Percentiles rank a stretch among this genome's conserved stretches.
Evolutionary conservation across 1,284 basidiomycete genomes (phyloP).

Genomic region (Ceratobasidium sp.): DNA sequence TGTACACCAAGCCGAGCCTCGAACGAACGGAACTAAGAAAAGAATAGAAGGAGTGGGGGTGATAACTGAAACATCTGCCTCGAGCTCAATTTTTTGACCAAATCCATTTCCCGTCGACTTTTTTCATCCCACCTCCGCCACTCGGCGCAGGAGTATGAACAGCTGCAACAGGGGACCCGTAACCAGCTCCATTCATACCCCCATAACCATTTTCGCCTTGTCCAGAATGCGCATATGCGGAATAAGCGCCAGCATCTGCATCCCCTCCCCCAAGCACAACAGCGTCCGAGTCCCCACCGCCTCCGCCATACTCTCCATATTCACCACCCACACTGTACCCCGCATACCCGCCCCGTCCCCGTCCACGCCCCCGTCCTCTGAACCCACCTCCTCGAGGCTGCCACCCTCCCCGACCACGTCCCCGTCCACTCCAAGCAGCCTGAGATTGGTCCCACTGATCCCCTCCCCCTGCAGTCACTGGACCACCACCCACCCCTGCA

Average conservation of each 20-base stretch:
- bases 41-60: not conserved
- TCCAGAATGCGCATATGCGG: slow-evolving; percentile 10
- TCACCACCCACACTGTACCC: slow-evolving; percentile 14
- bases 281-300: slow-evolving; percentile 61
- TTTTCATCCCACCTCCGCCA: slow-evolving; percentile 70
- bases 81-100: slow-evolving; percentile 51
- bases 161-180: not conserved
- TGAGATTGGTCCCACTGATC: slow-evolving; percentile 47
- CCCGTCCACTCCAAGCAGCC: slow-evolving; percentile 41
- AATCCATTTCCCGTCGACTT: slow-evolving; percentile 75
- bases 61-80: not conserved
- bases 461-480: slow-evolving; percentile 54
- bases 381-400: slow-evolving; percentile 54
- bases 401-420: slow-evolving; percentile 61
- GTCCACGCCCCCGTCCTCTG: slow-evolving; percentile 51
- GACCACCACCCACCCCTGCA: slow-evolving; percentile 15
- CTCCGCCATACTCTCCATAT: slow-evolving; percentile 52
- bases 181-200: not conserved
- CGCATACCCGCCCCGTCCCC: slow-evolving; percentile 39
- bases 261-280: slow-evolving; percentile 64
- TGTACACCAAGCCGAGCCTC: not conserved
- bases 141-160: slow-evolving; percentile 45
- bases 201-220: slow-evolving; percentile 9
- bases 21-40: slow-evolving; percentile 3
- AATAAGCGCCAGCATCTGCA: slow-evolving; percentile 46